phyloP scores from a whole-genome alignment of 1,284 basidiomycete genomes.

The Heliocybe sulcata region DNA sequence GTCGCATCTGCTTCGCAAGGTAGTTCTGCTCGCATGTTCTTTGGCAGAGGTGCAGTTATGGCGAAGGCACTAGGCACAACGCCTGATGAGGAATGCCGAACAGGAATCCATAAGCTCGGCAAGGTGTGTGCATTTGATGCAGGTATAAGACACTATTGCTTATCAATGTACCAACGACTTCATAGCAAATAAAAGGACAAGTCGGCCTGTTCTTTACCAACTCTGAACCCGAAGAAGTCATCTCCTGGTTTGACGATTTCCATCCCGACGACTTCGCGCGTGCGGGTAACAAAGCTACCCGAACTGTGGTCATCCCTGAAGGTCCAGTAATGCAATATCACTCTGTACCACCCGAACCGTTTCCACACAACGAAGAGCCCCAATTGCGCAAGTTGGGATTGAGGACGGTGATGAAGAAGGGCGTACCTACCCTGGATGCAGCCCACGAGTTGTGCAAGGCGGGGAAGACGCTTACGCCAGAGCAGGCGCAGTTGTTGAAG shows the following conservation, averaged over 20 bases:
- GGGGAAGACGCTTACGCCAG: conserved; percentile 73
- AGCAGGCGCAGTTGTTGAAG: conserved; percentile 88
- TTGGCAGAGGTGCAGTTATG: conserved; percentile 91
- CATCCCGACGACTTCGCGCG: conserved; percentile 89
- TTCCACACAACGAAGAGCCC: conserved; percentile 96
- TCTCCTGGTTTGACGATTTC: conserved; percentile 94
- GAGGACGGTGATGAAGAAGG: conserved; percentile 78
- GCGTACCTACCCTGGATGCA: conserved; percentile 79
- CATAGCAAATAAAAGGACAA: conserved; percentile 86
- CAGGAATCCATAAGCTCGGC: conserved; percentile 77
- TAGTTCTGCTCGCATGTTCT: conserved; percentile 77
- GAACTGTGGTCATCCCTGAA: conserved; percentile 71
- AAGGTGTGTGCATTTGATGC: conserved; percentile 41
- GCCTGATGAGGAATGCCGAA: conserved; percentile 80
- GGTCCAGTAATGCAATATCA: conserved; percentile 69
- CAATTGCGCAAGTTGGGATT: conserved; percentile 91
- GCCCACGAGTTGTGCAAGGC: conserved; percentile 84
- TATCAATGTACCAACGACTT: not conserved
- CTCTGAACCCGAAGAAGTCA: conserved; percentile 80
- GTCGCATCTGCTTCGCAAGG: conserved; percentile 32
- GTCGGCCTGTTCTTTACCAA: conserved; percentile 92
- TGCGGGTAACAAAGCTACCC: conserved; percentile 74
- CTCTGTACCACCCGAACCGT: conserved; percentile 75
- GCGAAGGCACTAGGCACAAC: conserved; percentile 92
- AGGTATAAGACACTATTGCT: not conserved